phyloP scores from a whole-genome alignment of 306 rosid genomes.

The Trifolium dubium region DNA sequence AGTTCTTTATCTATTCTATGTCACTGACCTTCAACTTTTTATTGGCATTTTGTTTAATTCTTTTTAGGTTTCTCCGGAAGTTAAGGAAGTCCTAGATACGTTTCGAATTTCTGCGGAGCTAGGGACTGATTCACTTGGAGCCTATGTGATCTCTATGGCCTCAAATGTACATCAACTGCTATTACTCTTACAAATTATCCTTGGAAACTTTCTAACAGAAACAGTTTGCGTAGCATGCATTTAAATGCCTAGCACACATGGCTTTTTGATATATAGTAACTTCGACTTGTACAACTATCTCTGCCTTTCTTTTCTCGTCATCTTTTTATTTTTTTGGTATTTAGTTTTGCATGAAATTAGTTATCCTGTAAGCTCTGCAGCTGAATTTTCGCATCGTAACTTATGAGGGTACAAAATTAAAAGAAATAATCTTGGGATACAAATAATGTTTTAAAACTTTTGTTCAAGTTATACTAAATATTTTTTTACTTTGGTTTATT shows the following conservation, averaged over 20 bases:
- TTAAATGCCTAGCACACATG: constrained; percentile 14
- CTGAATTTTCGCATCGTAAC: background rate
- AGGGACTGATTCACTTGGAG: constrained; percentile 85
- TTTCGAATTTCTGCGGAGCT: constrained; percentile 75
- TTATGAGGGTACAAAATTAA: background rate
- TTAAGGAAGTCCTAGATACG: constrained; percentile 73
- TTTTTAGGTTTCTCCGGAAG: constrained; percentile 72
- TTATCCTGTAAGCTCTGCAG: background rate
- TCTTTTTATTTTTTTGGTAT: background rate
- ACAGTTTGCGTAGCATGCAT: background rate
- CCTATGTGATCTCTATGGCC: constrained; percentile 97
- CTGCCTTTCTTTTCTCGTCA: background rate
- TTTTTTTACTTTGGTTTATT: constrained; percentile 39
- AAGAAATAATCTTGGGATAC: background rate
- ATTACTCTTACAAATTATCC: constrained; percentile 6
- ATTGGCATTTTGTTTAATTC: constrained; percentile 17
- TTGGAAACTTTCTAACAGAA: constrained; percentile 12
- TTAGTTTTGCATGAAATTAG: constrained; percentile 11
- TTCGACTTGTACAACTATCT: constrained; percentile 16
- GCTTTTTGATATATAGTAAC: constrained; percentile 13
- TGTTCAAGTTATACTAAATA: background rate
- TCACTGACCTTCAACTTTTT: constrained; percentile 9
- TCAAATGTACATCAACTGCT: constrained; percentile 59
- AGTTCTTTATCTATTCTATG: background rate
- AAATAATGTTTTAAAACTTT: background rate